Percentiles rank a stretch among this genome's conserved stretches.
Evolutionary conservation across 768 basidiomycete genomes (phyloP).

Genomic region (Boletus subparvulus): DNA sequence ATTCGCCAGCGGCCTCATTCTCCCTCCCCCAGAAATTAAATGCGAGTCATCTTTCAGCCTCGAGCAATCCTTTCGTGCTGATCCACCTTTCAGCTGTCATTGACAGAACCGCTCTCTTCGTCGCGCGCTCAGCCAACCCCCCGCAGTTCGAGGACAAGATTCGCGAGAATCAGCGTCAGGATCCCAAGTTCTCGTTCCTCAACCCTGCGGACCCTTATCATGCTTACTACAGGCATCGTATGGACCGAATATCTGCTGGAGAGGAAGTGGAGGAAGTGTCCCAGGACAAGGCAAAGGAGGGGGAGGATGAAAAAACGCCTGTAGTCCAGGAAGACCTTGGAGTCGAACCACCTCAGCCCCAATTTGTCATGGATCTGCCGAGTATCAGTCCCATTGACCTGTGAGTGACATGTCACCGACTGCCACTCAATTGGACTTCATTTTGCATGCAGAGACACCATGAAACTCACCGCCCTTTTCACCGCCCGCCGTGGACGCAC

Average conservation of each 20-base stretch:
- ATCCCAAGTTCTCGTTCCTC: slow-evolving; percentile 98
- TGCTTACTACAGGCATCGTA: slow-evolving; percentile 93
- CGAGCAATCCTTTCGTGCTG: neutral
- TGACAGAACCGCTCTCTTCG: slow-evolving; percentile 89
- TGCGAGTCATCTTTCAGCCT: slow-evolving; percentile 42
- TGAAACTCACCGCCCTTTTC: slow-evolving; percentile 95
- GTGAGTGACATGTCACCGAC: slow-evolving; percentile 50
- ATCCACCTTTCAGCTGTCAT: slow-evolving; percentile 67
- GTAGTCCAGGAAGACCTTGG: slow-evolving; percentile 58
- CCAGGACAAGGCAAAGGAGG: slow-evolving; percentile 44
- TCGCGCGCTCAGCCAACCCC: slow-evolving; percentile 93
- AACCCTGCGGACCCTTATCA: slow-evolving; percentile 97
- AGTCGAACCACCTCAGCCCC: slow-evolving; percentile 72
- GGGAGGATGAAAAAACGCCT: slow-evolving; percentile 31
- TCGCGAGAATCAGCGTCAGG: slow-evolving; percentile 91
- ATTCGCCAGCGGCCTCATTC: slow-evolving; percentile 85
- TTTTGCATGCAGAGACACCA: slow-evolving; percentile 67
- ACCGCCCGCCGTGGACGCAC: slow-evolving; percentile 86
- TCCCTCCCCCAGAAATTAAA: slow-evolving; percentile 95
- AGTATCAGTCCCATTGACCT: slow-evolving; percentile 86
- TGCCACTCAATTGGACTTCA: neutral
- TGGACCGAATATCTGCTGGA: slow-evolving; percentile 79
- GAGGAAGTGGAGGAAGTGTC: slow-evolving; percentile 63
- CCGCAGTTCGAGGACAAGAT: slow-evolving; percentile 95
- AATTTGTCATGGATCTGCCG: slow-evolving; percentile 85